Evolutionary conservation across 2,329 filamentous ascomycete genomes (phyloP).

Genomic region (Botrytis aclada): DNA sequence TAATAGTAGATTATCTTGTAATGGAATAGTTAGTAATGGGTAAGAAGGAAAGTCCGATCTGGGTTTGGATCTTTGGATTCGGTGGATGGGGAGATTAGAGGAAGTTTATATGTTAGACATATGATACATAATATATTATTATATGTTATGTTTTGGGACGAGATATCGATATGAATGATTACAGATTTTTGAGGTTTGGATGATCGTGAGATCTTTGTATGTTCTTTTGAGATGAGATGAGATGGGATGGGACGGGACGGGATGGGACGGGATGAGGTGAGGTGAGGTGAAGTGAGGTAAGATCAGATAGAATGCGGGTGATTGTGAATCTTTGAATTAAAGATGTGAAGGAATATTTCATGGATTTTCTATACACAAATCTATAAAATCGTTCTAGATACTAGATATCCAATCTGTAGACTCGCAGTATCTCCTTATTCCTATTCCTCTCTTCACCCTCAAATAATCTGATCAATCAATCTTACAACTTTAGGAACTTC

Average conservation of each 20-base stretch:
- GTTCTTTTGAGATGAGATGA: neutral
- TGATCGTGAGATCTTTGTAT: neutral
- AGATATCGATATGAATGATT: accelerated
- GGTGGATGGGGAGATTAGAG: neutral
- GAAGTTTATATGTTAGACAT: too few relatives aligned
- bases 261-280: too few relatives aligned
- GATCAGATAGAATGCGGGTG: neutral
- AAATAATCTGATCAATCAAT: too few relatives aligned
- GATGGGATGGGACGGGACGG: too few relatives aligned
- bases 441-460: accelerated
- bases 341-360: neutral
- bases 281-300: neutral
- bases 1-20: too few relatives aligned
- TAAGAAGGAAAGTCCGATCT: neutral
- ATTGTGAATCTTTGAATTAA: accelerated
- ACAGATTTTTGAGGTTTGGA: too few relatives aligned
- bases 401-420: too few relatives aligned
- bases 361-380: neutral
- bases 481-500: neutral
- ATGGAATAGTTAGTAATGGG: neutral
- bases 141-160: neutral
- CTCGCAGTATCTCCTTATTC: neutral
- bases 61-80: too few relatives aligned
- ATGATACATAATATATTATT: neutral
- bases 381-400: accelerated